phyloP scores from a whole-genome alignment of 306 rosid genomes.

The Trifolium subterraneum region DNA sequence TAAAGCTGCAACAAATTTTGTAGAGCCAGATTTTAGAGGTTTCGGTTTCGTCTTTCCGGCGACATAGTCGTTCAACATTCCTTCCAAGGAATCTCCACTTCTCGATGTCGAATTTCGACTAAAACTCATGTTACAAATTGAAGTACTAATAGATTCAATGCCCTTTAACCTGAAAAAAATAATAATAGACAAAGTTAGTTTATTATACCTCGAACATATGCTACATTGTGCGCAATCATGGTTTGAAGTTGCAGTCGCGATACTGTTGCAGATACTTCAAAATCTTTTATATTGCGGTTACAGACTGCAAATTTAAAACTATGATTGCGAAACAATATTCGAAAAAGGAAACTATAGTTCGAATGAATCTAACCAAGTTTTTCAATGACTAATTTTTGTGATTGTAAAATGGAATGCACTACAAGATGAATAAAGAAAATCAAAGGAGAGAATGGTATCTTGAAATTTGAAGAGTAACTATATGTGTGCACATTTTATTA shows the following conservation, averaged over 20 bases:
- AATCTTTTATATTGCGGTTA: background rate
- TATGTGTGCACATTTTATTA: conserved; percentile 8
- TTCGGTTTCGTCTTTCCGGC: conserved; percentile 65
- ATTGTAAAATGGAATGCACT: conserved; percentile 4
- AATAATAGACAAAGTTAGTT: conserved; percentile 31
- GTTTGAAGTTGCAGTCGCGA: background rate
- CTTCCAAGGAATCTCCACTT: conserved; percentile 79
- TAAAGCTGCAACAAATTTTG: conserved; percentile 68
- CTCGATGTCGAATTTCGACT: conserved; percentile 48
- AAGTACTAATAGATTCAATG: conserved; percentile 20
- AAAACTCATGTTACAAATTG: conserved; percentile 52
- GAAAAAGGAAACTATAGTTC: background rate
- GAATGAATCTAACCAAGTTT: conserved; percentile 47
- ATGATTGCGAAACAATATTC: background rate
- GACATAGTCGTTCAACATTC: conserved; percentile 83
- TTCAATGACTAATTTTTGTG: conserved; percentile 26
- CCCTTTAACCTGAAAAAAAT: conserved; percentile 49
- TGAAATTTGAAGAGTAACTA: conserved; percentile 40
- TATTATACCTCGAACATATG: background rate
- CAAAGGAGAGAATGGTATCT: conserved; percentile 4
- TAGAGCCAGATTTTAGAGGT: conserved; percentile 52
- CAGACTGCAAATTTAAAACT: background rate
- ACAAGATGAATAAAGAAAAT: conserved; percentile 30
- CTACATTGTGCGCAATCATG: background rate
- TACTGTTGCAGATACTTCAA: background rate